These are phyloP conservation scores for Alternaria hordeiaustralica DNA, from an alignment of 2,329 filamentous ascomycete species.

Conservation along the genomic window DNA sequence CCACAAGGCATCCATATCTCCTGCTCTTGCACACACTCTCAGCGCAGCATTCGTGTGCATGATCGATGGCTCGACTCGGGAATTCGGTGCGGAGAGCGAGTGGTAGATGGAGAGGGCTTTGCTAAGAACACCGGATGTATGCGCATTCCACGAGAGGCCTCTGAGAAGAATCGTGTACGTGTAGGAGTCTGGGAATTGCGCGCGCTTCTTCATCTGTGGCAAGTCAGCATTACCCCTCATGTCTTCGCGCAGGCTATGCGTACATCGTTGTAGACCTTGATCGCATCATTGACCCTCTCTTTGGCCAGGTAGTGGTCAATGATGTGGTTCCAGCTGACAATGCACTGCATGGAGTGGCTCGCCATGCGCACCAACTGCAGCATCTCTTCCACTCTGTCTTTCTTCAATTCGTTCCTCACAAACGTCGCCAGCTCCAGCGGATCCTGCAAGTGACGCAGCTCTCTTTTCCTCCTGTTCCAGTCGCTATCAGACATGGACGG, in stretches of 20 bases:
- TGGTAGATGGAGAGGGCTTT: conserved; percentile 80
- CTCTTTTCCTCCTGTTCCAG: conserved; percentile 55
- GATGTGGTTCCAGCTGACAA: conserved; percentile 87
- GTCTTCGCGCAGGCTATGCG: conserved; percentile 18
- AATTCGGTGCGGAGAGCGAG: conserved; percentile 69
- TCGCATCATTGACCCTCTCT: conserved; percentile 66
- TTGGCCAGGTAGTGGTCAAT: conserved; percentile 73
- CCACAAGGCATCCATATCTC: conserved; percentile 82
- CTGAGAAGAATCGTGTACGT: conserved; percentile 86
- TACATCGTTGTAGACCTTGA: conserved; percentile 90
- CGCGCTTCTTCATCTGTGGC: conserved; percentile 88
- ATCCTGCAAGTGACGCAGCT: conserved; percentile 71
- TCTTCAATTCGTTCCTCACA: conserved; percentile 66
- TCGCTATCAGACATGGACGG: conserved; percentile 32
- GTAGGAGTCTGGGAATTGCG: conserved; percentile 76
- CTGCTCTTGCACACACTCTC: conserved; percentile 75
- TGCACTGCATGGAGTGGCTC: conserved; percentile 68
- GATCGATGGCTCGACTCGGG: conserved; percentile 71
- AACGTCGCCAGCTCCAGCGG: conserved; percentile 74
- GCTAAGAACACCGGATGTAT: conserved; percentile 65
- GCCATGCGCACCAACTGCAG: conserved; percentile 70
- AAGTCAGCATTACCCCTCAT: conserved; percentile 16
- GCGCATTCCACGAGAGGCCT: conserved; percentile 70
- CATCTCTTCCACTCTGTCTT: conserved; percentile 70
- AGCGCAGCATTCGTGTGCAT: conserved; percentile 91